Percentiles rank a stretch among this genome's conserved stretches.
Evolutionary conservation across 805 yeast species (phyloP).

Genomic region (Cyberlindnera maritima): DNA sequence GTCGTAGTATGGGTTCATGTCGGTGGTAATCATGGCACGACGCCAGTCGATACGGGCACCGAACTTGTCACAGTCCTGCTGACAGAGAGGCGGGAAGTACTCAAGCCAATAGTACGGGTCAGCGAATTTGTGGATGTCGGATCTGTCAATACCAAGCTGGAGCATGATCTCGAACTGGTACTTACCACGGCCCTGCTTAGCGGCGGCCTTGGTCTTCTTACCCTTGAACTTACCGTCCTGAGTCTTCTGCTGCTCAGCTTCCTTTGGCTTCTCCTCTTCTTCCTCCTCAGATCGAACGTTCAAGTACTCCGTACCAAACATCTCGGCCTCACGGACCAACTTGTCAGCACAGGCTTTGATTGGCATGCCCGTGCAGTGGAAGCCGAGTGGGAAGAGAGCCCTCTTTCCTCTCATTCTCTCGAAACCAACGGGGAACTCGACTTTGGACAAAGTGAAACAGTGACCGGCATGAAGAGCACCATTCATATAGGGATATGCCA

Average conservation of each 20-base stretch:
- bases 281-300: conserved; percentile 66
- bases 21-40: conserved; percentile 93
- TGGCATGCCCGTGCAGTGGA: conserved; percentile 99
- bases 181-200: conserved; percentile 91
- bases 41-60: conserved; percentile 99
- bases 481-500: conserved; percentile 96
- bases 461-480: conserved; percentile 99
- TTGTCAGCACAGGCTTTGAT: conserved; percentile 86
- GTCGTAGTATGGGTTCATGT: conserved; percentile 92
- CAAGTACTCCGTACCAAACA: conserved; percentile 79
- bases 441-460: conserved; percentile 90
- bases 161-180: conserved; percentile 96
- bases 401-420: conserved; percentile 93
- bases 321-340: conserved; percentile 85
- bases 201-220: conserved; percentile 89
- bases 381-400: conserved; percentile 93
- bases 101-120: conserved; percentile 87
- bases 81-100: conserved; percentile 88
- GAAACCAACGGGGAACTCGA: conserved; percentile 87
- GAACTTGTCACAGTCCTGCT: conserved; percentile 70
- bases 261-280: conserved; percentile 35
- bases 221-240: conserved; percentile 92
- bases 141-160: conserved; percentile 83
- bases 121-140: conserved; percentile 84
- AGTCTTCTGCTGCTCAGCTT: conserved; percentile 43